A percentile compares a stretch with the other conserved stretches of the same genome.
Conservation (phyloP, 2,329 filamentous ascomycete species). For the Xylariaceae sp. region DNA sequence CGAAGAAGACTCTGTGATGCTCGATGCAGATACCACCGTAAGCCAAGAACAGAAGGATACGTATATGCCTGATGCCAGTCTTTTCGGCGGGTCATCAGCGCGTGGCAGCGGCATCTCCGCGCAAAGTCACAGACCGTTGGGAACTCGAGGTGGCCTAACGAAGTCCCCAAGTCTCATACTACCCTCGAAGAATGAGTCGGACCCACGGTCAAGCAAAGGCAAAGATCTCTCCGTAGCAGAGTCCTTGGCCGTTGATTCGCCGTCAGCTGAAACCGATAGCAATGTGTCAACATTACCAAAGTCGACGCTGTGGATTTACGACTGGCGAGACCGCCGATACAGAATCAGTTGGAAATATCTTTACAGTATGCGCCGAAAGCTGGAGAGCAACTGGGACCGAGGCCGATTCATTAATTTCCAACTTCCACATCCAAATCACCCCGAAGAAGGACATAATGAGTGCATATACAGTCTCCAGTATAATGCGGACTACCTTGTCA, state of each 20-base stretch:
- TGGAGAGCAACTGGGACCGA: constrained; percentile 89
- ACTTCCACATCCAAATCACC: constrained; percentile 75
- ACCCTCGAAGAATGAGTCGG: constrained; percentile 25
- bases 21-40: constrained; percentile 33
- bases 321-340: constrained; percentile 42
- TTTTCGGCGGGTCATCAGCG: constrained; percentile 25
- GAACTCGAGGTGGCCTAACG: constrained; percentile 31
- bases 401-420: constrained; percentile 82
- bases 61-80: constrained; percentile 23
- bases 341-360: constrained; percentile 89
- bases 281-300: constrained; percentile 32
- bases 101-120: constrained; percentile 26
- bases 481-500: constrained; percentile 77
- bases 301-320: constrained; percentile 49
- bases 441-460: constrained; percentile 78
- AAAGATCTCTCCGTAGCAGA: constrained; percentile 34
- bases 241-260: constrained; percentile 8
- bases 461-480: constrained; percentile 96
- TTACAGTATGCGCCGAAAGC: constrained; percentile 75
- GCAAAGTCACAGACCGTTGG: constrained; percentile 25
- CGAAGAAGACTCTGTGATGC: constrained; percentile 47
- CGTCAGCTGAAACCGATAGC: constrained; percentile 9
- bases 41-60: constrained; percentile 25
- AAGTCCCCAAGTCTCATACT: constrained; percentile 32
- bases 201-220: constrained; percentile 27